Percentiles rank a stretch among this genome's conserved stretches.
Conservation (phyloP, 768 basidiomycete species). For the Amanita rimosa region DNA sequence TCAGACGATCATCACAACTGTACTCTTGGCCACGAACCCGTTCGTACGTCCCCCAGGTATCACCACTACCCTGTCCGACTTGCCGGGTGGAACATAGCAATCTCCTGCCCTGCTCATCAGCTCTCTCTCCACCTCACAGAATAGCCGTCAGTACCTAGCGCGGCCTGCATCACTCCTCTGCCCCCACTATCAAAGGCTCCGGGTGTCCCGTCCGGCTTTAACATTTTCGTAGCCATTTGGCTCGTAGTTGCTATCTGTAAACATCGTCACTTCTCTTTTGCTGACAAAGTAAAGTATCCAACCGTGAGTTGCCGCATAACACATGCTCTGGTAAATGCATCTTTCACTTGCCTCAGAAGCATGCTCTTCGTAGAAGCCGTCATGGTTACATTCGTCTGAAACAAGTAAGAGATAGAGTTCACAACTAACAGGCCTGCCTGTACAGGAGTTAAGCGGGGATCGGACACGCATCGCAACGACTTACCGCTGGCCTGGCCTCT, state of each 20-base stretch:
- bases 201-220: slow-evolving; percentile 51
- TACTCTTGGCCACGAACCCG: slow-evolving; percentile 8
- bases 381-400: slow-evolving; percentile 38
- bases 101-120: slow-evolving; percentile 13
- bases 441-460: not conserved
- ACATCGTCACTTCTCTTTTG: not conserved
- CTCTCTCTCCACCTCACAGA: no score
- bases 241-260: slow-evolving; percentile 41
- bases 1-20: not conserved
- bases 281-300: slow-evolving; percentile 2
- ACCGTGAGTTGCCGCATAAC: slow-evolving; percentile 5
- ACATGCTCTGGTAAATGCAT: slow-evolving; percentile 1
- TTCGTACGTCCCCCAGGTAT: slow-evolving; percentile 9
- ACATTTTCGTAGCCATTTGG: slow-evolving; percentile 59
- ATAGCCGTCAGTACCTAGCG: slow-evolving; percentile 34
- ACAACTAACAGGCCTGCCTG: slow-evolving; percentile 54
- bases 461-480: slow-evolving; percentile 7
- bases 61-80: slow-evolving; percentile 13
- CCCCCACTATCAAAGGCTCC: slow-evolving; percentile 57
- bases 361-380: slow-evolving; percentile 24
- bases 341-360: slow-evolving; percentile 39
- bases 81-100: slow-evolving; percentile 28
- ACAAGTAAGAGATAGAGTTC: slow-evolving; percentile 57
- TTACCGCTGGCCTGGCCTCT: slow-evolving; percentile 33
- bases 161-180: slow-evolving; percentile 54